Conservation (phyloP, 257 asterid species). For the Nicotiana otophora region DNA sequence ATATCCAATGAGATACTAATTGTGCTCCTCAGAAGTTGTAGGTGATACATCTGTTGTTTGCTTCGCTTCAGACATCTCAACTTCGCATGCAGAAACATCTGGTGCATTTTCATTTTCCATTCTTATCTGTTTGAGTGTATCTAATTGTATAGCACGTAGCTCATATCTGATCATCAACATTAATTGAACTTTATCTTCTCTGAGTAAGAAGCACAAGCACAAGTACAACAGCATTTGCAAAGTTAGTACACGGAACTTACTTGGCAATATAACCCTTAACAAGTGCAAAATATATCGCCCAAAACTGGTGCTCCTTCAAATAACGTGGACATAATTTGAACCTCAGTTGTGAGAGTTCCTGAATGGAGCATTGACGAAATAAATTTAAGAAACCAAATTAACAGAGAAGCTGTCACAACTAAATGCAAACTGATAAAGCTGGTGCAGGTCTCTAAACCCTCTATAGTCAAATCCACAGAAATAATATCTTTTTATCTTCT, state of each 20-base stretch:
- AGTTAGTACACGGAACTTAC: slow-evolving; percentile 45
- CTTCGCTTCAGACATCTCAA: slow-evolving; percentile 90
- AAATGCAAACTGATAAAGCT: neutral
- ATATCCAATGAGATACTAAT: slow-evolving; percentile 18
- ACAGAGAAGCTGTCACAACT: slow-evolving; percentile 2
- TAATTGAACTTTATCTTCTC: neutral
- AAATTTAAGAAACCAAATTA: neutral
- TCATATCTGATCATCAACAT: slow-evolving; percentile 55
- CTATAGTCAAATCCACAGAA: neutral
- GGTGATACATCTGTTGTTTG: slow-evolving; percentile 18
- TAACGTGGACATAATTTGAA: slow-evolving; percentile 75
- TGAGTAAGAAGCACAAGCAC: neutral
- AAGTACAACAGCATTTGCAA: slow-evolving; percentile 11
- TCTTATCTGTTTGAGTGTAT: slow-evolving; percentile 51
- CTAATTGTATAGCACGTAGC: slow-evolving; percentile 60
- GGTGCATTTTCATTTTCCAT: slow-evolving; percentile 33
- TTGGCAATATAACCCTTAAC: slow-evolving; percentile 57
- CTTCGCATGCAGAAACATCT: slow-evolving; percentile 45
- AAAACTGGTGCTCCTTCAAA: slow-evolving; percentile 78
- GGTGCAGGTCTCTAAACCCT: neutral
- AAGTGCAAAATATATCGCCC: slow-evolving; percentile 81
- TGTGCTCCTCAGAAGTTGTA: slow-evolving; percentile 28
- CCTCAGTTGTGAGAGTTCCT: slow-evolving; percentile 84
- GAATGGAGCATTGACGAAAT: slow-evolving; percentile 9
- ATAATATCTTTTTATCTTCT: neutral